A percentile compares a stretch with the other conserved stretches of the same genome.
Evolutionary conservation across 1,284 basidiomycete genomes (phyloP).

Genomic region (Apiotrichum akiyoshidainum): DNA sequence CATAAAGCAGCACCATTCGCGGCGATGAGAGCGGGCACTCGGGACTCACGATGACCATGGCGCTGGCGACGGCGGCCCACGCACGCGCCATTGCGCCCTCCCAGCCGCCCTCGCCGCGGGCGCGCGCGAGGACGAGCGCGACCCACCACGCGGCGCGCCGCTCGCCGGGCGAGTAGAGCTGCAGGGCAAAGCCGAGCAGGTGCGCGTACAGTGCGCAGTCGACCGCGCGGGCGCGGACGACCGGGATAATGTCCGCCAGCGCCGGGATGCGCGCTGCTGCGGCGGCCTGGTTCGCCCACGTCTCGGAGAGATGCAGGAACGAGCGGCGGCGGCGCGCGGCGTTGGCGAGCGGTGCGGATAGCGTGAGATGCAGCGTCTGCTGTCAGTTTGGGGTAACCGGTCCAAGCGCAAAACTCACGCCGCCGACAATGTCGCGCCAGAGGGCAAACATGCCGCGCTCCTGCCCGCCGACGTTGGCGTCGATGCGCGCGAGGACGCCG

Average conservation of each 20-base stretch:
- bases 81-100: conserved; percentile 19
- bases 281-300: conserved; percentile 33
- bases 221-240: conserved; percentile 27
- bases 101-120: conserved; percentile 2
- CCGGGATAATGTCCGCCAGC: conserved; percentile 9
- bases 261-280: conserved; percentile 19
- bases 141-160: conserved; percentile 40
- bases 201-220: conserved; percentile 39
- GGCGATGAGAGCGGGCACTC: too few relatives aligned
- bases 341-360: conserved; percentile 24
- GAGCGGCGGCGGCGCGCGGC: conserved; percentile 32
- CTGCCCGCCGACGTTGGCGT: conserved; percentile 2
- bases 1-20: too few relatives aligned
- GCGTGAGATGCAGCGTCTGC: conserved; percentile 15
- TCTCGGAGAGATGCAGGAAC: conserved; percentile 23
- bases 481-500: conserved; percentile 13
- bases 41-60: conserved; percentile 33
- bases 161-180: conserved; percentile 26
- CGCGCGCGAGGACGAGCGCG: conserved; percentile 17
- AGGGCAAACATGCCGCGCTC: conserved; percentile 20
- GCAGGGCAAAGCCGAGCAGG: conserved; percentile 26
- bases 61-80: conserved; percentile 26
- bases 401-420: conserved; percentile 24
- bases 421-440: conserved; percentile 29
- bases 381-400: background rate